phyloP scores from a whole-genome alignment of 345 rosid species.

The Gynandropsis gynandra region DNA sequence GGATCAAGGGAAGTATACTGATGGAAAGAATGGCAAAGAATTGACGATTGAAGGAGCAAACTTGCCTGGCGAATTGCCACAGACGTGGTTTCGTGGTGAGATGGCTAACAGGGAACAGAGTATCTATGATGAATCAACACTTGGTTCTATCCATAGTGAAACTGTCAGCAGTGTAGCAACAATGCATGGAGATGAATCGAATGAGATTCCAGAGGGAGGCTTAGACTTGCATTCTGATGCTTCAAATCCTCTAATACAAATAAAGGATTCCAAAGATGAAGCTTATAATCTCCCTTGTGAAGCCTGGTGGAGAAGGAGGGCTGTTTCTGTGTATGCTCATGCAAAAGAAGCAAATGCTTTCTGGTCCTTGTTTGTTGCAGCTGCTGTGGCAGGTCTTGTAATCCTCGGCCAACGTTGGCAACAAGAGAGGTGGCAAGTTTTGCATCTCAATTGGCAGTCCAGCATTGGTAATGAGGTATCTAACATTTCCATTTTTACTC shows the following conservation, averaged over 20 bases:
- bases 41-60: conserved; percentile 40
- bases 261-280: conserved; percentile 13
- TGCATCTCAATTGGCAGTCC: conserved; percentile 78
- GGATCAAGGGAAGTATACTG: conserved; percentile 33
- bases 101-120: conserved; percentile 40
- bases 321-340: conserved; percentile 56
- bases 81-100: conserved; percentile 33
- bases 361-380: conserved; percentile 92
- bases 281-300: conserved; percentile 51
- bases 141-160: conserved; percentile 24
- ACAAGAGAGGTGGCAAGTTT: conserved; percentile 82
- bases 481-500: not conserved
- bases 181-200: conserved; percentile 32
- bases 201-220: conserved; percentile 32
- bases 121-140: conserved; percentile 35
- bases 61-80: conserved; percentile 43
- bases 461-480: conserved; percentile 62
- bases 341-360: conserved; percentile 80
- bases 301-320: conserved; percentile 97
- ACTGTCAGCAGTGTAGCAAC: conserved; percentile 37
- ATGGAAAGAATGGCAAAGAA: conserved; percentile 44
- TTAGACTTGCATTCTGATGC: conserved; percentile 31
- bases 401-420: conserved; percentile 97
- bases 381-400: conserved; percentile 87
- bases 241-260: conserved; percentile 32